Base-by-base conservation (phyloP, 2,329 filamentous ascomycete species). In the Ceratocystis cacaofunesta region DNA sequence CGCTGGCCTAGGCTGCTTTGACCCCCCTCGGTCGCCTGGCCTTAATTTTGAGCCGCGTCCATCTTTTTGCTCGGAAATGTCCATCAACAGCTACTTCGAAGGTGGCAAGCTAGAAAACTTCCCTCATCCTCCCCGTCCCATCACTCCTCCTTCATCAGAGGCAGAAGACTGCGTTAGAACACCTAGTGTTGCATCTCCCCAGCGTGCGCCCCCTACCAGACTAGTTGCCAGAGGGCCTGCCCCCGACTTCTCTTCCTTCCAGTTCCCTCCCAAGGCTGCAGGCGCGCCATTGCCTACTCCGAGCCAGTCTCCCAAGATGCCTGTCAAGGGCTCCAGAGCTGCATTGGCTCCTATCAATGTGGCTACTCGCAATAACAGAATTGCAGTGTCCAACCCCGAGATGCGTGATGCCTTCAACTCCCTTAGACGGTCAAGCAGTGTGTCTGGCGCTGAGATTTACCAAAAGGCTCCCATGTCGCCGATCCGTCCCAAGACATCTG, bases 91-190 rank as follows among this genome's bases (percentile, higher is more conserved):
- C 36, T 64, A 61, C 43, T 67, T 67, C 15, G 65, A 67, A n/a
- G 65, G 65, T 32, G 65, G 65, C 30, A 67, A 67, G 58, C 65
- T 67, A 22, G 65, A 67, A 48, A 67, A 50, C 57, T 67, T 65
- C 46, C 65, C 65, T 12, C 65, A 67, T 32, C 65, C 65, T 17
- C 65, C 65, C 8, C 50, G 62, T 12, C 57, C 62, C 15, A 57
- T 61, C 10, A 65, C 65, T 25, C 65, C 65, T 4, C 52, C 62
- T 19, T 44, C 52, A 7, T 62, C 60, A 1, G 65, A 66, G 46
- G 32, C 65, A 5, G 60, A 55, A 19, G 58, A 66, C 19, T 57
- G 17, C 3, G 36, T 62, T 25, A 57, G 30, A 36, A 58, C 55
- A 2, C 65, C 65, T 3, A 57, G 28, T 10, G 36, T 32, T 10